These are phyloP conservation scores for Backusella tuberculispora DNA, from an alignment of 192 early-diverging fungal genomes.

Conservation along the genomic window DNA sequence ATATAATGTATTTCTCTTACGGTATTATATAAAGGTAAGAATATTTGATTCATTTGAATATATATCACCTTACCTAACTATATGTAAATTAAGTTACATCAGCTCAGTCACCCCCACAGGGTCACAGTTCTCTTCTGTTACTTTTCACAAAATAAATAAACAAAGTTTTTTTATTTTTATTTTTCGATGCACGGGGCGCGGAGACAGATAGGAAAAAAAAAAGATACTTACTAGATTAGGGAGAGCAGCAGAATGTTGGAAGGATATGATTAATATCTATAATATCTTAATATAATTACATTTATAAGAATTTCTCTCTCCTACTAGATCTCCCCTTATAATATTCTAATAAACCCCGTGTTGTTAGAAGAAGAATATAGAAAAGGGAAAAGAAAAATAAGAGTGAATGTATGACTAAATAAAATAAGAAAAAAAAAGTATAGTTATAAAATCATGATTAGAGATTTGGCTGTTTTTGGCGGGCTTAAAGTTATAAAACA, in stretches of 20 bases:
- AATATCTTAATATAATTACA: neutral
- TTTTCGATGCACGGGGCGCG: neutral
- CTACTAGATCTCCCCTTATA: neutral
- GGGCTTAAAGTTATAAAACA: constrained; percentile 1
- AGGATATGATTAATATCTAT: neutral
- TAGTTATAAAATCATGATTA: neutral
- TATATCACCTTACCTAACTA: no score
- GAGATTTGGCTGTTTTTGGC: neutral
- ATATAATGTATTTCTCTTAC: no score
- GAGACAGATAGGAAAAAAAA: constrained; percentile 13
- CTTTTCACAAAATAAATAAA: constrained; percentile 11
- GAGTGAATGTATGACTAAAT: no score
- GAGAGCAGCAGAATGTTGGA: neutral
- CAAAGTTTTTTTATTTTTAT: neutral
- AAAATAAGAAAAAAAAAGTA: neutral
- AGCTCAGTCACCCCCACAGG: neutral
- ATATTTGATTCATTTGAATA: neutral
- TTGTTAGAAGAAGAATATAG: no score
- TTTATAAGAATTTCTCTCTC: neutral
- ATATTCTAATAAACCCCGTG: neutral
- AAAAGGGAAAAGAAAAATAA: no score
- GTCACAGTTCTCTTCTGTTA: neutral
- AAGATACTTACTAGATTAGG: constrained; percentile 8
- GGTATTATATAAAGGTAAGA: neutral
- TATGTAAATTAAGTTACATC: neutral